These are phyloP conservation scores for Cerrena zonata DNA, from an alignment of 1,284 basidiomycete species.

Conservation along the genomic window DNA sequence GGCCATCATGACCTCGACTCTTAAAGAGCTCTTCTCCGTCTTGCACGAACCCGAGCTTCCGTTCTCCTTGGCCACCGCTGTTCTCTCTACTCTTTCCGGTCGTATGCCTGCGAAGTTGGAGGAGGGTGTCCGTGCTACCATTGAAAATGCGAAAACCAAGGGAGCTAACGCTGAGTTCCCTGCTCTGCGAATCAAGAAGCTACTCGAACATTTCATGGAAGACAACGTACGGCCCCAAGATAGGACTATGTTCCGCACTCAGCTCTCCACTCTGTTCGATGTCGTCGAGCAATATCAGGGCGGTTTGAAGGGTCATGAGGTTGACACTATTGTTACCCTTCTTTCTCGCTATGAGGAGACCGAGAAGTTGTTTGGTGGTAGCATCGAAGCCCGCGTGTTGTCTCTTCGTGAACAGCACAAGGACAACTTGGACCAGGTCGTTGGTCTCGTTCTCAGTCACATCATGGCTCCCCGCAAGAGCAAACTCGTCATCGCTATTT, in stretches of 20 bases:
- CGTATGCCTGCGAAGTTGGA: conserved; percentile 92
- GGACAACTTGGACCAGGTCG: conserved; percentile 86
- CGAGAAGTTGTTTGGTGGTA: conserved; percentile 88
- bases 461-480: conserved; percentile 92
- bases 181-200: conserved; percentile 73
- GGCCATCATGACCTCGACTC: conserved; percentile 73
- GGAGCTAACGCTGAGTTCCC: conserved; percentile 79
- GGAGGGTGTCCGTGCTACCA: conserved; percentile 73
- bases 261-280: conserved; percentile 69
- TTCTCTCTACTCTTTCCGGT: conserved; percentile 86
- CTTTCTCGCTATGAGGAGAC: conserved; percentile 76
- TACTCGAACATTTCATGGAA: conserved; percentile 80
- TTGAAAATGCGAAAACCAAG: conserved; percentile 74
- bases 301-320: conserved; percentile 86
- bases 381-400: conserved; percentile 89
- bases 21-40: conserved; percentile 78
- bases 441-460: conserved; percentile 86
- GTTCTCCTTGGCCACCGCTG: conserved; percentile 79
- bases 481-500: conserved; percentile 77
- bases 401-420: conserved; percentile 88
- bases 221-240: conserved; percentile 79
- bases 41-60: conserved; percentile 84
- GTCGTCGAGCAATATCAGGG: conserved; percentile 78
- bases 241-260: conserved; percentile 67
- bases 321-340: conserved; percentile 66